Evolutionary conservation across 805 yeast species (phyloP).

Genomic region (Metschnikowia aberdeeniae): DNA sequence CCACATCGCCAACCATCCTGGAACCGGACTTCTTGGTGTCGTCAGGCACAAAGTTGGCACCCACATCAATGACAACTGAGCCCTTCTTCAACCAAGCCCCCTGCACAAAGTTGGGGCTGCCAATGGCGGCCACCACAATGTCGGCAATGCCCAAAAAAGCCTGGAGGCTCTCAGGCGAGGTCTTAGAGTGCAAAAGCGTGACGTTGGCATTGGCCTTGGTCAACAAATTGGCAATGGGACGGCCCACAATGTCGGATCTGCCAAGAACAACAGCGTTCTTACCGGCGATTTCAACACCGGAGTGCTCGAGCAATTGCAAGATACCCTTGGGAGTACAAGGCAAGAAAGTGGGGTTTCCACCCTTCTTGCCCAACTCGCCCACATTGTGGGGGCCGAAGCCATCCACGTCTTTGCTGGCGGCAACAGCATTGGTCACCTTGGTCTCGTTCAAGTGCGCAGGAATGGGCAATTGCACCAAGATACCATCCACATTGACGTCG

Average conservation of each 20-base stretch:
- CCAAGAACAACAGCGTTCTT: constrained; percentile 80
- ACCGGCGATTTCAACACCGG: constrained; percentile 56
- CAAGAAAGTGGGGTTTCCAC: constrained; percentile 64
- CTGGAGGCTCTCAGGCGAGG: constrained; percentile 48
- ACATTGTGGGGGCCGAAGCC: constrained; percentile 77
- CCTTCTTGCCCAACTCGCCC: constrained; percentile 71
- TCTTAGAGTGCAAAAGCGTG: constrained; percentile 67
- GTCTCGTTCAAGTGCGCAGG: constrained; percentile 70
- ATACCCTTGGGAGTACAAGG: constrained; percentile 88
- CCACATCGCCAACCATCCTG: constrained; percentile 76
- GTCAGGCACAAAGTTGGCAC: constrained; percentile 73
- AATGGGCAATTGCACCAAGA: constrained; percentile 72
- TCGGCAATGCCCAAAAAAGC: constrained; percentile 57
- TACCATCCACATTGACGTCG: constrained; percentile 61
- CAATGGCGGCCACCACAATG: constrained; percentile 74
- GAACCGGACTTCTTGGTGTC: constrained; percentile 62
- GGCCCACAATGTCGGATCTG: constrained; percentile 82
- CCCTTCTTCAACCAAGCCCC: constrained; percentile 72
- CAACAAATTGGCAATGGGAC: constrained; percentile 69
- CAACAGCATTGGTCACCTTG: constrained; percentile 61
- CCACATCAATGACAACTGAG: constrained; percentile 75
- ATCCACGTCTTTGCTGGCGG: constrained; percentile 71
- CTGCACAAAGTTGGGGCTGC: constrained; percentile 63
- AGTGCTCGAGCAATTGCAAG: constrained; percentile 55
- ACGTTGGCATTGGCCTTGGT: constrained; percentile 73